Base-by-base conservation (phyloP, 139 green algal genomes). In the Mesostigma viride region DNA sequence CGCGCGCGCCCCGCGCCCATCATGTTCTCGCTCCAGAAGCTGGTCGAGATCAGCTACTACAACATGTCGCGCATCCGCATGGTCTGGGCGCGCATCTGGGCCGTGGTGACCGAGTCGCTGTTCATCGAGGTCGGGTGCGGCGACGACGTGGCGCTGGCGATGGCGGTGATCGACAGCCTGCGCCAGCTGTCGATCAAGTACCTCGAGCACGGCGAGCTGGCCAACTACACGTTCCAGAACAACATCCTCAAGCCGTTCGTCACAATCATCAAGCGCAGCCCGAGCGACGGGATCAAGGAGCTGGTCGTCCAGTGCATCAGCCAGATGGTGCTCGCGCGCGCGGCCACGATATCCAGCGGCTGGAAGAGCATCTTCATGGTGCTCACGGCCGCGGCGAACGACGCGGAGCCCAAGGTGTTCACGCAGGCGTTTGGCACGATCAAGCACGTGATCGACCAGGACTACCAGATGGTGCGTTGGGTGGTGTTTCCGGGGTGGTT, bases 341-440 rank as follows among this genome's bases (percentile, higher is more conserved):
- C 92, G 3, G 74, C 76, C 71, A 94, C 95, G 71, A 81, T 97
- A 61, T 95, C 95, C 76, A 90, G 77, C 1, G 94, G 94, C 3
- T 98, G 94, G 94, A 95, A 95, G 80, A 86, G 71, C 76, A 90
- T 98, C 83, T 97, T 99, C 82, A 98, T 98, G 93, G 92, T 97
- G 6, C 96, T 97, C 83, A 97, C 93, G 2, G 93, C 88, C 2
- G 93, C 90, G 2, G 93, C 92, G 28, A 72, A 69, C 20, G 70
- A 78, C 56, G 3, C 35, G 45, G 22, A 68, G 31, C 3, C 31
- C 11, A 24, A 30, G 20, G 27, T 77, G 3, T 48, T 70, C 4
- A 28, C 17, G 31, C 17, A 30, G n/a, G 51, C 51, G 8, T 61
- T 61, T 14, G 24, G 5, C 11, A 95, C 90, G 5, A 88, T 97